Conservation (phyloP, 805 yeast species). For the Barnettozyma californica region DNA sequence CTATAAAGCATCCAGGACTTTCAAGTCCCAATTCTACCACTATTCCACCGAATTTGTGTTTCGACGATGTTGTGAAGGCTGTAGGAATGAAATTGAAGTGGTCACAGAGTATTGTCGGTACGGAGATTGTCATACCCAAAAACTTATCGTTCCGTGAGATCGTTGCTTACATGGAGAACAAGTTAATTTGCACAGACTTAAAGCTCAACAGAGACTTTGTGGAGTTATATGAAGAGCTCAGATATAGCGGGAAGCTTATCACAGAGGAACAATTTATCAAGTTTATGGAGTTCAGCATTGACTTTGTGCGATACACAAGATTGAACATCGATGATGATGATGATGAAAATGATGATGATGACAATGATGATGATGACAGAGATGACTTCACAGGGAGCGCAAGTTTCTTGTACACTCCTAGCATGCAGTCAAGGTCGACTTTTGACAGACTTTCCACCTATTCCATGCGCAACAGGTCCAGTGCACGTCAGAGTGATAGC, state of each 20-base stretch:
- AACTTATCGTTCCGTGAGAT: slow-evolving; percentile 39
- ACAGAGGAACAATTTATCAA: slow-evolving; percentile 52
- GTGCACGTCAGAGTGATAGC: not conserved
- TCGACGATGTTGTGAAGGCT: slow-evolving; percentile 54
- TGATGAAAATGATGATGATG: not conserved
- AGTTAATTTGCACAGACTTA: slow-evolving; percentile 17
- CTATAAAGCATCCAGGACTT: slow-evolving; percentile 47
- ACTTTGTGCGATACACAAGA: slow-evolving; percentile 26
- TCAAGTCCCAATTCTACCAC: slow-evolving; percentile 35
- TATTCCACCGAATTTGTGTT: slow-evolving; percentile 35
- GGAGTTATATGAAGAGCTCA: slow-evolving; percentile 56
- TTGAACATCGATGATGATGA: slow-evolving; percentile 5
- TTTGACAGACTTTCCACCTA: slow-evolving; percentile 8
- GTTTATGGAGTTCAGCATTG: slow-evolving; percentile 45
- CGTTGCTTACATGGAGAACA: slow-evolving; percentile 30
- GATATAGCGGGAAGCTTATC: slow-evolving; percentile 62
- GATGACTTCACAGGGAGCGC: not conserved
- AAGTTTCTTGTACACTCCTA: slow-evolving; percentile 4
- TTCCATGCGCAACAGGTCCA: slow-evolving; percentile 6
- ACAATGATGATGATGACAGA: not conserved
- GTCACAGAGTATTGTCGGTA: slow-evolving; percentile 36
- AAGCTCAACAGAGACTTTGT: slow-evolving; percentile 31
- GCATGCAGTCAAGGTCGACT: slow-evolving; percentile 8
- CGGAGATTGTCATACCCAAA: slow-evolving; percentile 31
- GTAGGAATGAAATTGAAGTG: slow-evolving; percentile 54